Evolutionary conservation across 345 rosid genomes (phyloP), one percentile per base, ranked within the genome.

Genomic region (Diplotaxis tenuifolia): DNA sequence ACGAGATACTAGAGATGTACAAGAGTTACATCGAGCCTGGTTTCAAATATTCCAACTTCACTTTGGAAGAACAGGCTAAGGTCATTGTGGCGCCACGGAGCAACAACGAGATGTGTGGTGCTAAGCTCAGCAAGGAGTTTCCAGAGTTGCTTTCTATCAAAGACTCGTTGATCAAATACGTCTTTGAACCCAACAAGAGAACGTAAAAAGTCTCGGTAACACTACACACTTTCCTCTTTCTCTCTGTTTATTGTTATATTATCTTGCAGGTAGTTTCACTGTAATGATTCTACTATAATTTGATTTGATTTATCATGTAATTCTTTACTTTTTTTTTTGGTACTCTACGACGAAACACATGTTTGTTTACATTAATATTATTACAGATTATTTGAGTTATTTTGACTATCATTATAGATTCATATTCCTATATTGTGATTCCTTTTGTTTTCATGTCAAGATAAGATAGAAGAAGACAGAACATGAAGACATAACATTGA

Each of bases 1-100:
- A 92, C 57, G 96, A 90, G 84, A 90, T 92, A 58, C 85, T 92
- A 77, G 93, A 92, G 86, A 92, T 92, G 98, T 92, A 92, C 90
- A 88, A 88, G 87, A 76, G 54, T 1, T 92, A 92, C 76, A 90
- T 92, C 0, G 81, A 92, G 75, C 90, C 95, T 0, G 66, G 28
- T 6, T 92, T 90, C 73, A 74, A 81, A 74, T 92, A 87, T 87
- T 79, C 62, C 28, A 92, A 92, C 85, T 90, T 92, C 85, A 85
- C 83, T 18, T 71, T 88, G 62, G 96, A 92, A 78, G 98, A 92
- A 79, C 98, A 92, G 73, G 91, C 98, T 7, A 88, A 90, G 84
- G 96, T 90, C 77, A 92, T 92, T 0, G 88, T 92, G 3, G 98
- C 98, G 28, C 84, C 98, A 0, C 82, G 98, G 61, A 92, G 98